A percentile compares a stretch with the other conserved stretches of the same genome.
These are phyloP conservation scores for Exophiala calicioides DNA, from an alignment of 2,329 filamentous ascomycete genomes.

Conservation along the genomic window DNA sequence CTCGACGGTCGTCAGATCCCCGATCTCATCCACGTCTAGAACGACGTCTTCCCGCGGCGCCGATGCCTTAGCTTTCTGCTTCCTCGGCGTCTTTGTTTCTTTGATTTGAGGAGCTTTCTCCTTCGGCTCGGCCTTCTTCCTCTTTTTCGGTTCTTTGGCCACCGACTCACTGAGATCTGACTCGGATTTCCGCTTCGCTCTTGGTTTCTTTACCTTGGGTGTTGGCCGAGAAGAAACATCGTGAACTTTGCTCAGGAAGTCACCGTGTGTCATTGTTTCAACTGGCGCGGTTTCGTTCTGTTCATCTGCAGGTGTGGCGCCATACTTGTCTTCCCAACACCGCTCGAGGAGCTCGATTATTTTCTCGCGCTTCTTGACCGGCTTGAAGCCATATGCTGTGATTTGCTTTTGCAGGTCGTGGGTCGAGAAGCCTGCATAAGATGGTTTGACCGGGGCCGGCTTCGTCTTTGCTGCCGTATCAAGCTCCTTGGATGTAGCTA, in stretches of 20 bases:
- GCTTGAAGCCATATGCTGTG: slow-evolving; percentile 69
- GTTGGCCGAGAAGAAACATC: slow-evolving; percentile 26
- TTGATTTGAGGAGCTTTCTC: slow-evolving; percentile 5
- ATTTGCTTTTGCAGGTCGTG: slow-evolving; percentile 64
- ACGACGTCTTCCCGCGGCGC: slow-evolving; percentile 15
- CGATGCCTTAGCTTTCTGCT: slow-evolving; percentile 15
- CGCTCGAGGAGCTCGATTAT: slow-evolving; percentile 71
- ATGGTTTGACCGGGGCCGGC: slow-evolving; percentile 46
- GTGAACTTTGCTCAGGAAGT: slow-evolving; percentile 31
- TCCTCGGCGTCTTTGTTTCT: slow-evolving; percentile 6
- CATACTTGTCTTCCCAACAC: slow-evolving; percentile 67
- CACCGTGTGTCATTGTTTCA: slow-evolving; percentile 21
- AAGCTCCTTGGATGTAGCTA: neutral
- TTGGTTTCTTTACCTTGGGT: slow-evolving; percentile 26
- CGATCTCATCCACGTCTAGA: slow-evolving; percentile 31
- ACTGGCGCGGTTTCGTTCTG: slow-evolving; percentile 13
- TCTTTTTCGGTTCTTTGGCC: slow-evolving; percentile 26
- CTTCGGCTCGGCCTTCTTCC: slow-evolving; percentile 20
- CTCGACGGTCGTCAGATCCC: neutral
- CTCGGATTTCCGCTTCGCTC: slow-evolving; percentile 24
- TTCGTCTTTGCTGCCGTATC: neutral
- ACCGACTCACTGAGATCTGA: slow-evolving; percentile 3
- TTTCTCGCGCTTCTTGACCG: slow-evolving; percentile 64
- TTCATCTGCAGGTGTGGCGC: slow-evolving; percentile 12
- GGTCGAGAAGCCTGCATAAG: slow-evolving; percentile 64